These are phyloP conservation scores for Xerocomus potaroensis DNA, from an alignment of 768 basidiomycete genomes.

Conservation along the genomic window DNA sequence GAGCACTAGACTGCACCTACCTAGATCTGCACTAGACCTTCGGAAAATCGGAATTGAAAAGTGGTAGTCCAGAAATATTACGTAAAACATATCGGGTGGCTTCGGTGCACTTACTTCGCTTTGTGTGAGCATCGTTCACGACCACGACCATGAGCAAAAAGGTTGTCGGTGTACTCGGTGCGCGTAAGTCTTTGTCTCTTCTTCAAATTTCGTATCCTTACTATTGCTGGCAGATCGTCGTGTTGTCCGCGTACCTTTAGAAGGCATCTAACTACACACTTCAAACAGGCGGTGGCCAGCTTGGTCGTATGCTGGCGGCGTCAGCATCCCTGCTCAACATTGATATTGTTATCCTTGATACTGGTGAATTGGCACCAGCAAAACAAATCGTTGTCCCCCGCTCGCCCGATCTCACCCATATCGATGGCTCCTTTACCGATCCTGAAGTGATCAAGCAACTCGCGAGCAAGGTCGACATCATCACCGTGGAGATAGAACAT, in stretches of 20 bases:
- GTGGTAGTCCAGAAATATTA: neutral
- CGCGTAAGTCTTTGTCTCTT: conserved; percentile 18
- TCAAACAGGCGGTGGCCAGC: conserved; percentile 83
- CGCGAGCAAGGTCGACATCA: conserved; percentile 73
- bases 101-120: neutral
- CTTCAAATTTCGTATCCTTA: conserved; percentile 4
- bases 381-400: conserved; percentile 76
- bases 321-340: conserved; percentile 87
- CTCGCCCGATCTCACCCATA: conserved; percentile 48
- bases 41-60: conserved; percentile 35
- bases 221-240: conserved; percentile 7
- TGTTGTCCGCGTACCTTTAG: too few relatives aligned
- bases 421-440: conserved; percentile 89
- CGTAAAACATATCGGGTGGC: too few relatives aligned
- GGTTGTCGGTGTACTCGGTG: conserved; percentile 28
- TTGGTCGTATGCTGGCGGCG: conserved; percentile 94
- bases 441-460: conserved; percentile 74
- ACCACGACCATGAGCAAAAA: conserved; percentile 22
- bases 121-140: neutral
- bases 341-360: conserved; percentile 79
- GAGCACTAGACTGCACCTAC: too few relatives aligned
- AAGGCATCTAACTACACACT: conserved; percentile 4
- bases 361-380: conserved; percentile 75
- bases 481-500: conserved; percentile 97
- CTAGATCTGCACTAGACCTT: too few relatives aligned